Conservation (phyloP, 805 yeast species). For the Cyberlindnera subsufficiens region DNA sequence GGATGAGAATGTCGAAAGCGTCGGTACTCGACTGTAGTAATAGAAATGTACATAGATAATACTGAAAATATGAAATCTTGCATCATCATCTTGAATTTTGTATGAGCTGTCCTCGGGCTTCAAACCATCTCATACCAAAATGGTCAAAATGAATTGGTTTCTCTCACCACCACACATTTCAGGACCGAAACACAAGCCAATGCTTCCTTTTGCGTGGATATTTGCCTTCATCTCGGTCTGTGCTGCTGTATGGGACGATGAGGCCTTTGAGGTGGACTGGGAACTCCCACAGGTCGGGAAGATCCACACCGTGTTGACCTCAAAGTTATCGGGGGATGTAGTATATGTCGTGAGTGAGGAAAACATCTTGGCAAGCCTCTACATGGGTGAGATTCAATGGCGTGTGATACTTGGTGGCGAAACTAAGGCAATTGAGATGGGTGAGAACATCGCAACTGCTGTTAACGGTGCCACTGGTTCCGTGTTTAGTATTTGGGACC, state of each 20-base stretch:
- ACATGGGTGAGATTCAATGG: slow-evolving; percentile 30
- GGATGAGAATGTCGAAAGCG: too few relatives aligned
- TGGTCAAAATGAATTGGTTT: too few relatives aligned
- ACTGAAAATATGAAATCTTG: too few relatives aligned
- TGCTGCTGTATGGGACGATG: slow-evolving; percentile 37
- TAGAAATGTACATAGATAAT: too few relatives aligned
- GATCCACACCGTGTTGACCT: slow-evolving; percentile 19
- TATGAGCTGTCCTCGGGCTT: neutral
- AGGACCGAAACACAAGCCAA: neutral
- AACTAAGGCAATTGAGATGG: neutral
- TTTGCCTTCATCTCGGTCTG: neutral
- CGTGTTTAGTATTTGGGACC: slow-evolving; percentile 19
- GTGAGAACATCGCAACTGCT: slow-evolving; percentile 7
- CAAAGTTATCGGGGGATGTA: slow-evolving; percentile 9
- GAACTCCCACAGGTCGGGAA: slow-evolving; percentile 40
- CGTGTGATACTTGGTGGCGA: slow-evolving; percentile 22
- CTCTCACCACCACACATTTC: neutral
- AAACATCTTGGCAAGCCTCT: slow-evolving; percentile 29
- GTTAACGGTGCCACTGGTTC: slow-evolving; percentile 16
- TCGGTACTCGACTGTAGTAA: too few relatives aligned
- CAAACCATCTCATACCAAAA: neutral
- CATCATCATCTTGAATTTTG: neutral
- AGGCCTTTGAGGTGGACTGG: slow-evolving; percentile 54
- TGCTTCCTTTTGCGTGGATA: slow-evolving; percentile 1
- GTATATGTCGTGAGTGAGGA: slow-evolving; percentile 25